These are phyloP conservation scores for Suhomyces choctaworum DNA, from an alignment of 1,139 yeast species.

Conservation along the genomic window DNA sequence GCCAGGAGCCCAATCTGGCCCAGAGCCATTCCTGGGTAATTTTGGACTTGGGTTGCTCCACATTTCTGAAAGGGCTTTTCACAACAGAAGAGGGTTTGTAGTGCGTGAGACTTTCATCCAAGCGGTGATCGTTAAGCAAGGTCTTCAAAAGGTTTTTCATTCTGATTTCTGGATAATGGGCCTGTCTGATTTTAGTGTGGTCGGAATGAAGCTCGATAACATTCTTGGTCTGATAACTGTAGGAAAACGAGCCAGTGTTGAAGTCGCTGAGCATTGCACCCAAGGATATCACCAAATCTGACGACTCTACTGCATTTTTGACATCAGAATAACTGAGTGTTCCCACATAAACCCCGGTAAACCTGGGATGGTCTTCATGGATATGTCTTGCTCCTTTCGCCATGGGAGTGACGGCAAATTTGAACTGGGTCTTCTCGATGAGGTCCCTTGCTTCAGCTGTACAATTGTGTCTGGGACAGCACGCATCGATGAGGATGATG, in stretches of 20 bases:
- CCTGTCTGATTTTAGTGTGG: slow-evolving; percentile 63
- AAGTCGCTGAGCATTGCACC: slow-evolving; percentile 43
- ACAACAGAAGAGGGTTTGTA: slow-evolving; percentile 19
- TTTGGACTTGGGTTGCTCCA: slow-evolving; percentile 5
- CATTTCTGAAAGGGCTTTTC: slow-evolving; percentile 7
- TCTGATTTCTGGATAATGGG: slow-evolving; percentile 36
- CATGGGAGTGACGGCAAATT: slow-evolving; percentile 36
- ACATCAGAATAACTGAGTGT: slow-evolving; percentile 34
- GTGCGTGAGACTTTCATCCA: slow-evolving; percentile 17
- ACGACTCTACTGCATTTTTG: slow-evolving; percentile 29
- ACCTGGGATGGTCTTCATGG: slow-evolving; percentile 30
- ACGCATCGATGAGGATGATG: slow-evolving; percentile 78
- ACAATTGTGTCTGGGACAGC: slow-evolving; percentile 77
- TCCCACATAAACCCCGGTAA: slow-evolving; percentile 36
- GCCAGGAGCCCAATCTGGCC: slow-evolving; percentile 30
- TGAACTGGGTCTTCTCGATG: slow-evolving; percentile 67
- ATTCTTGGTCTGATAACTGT: slow-evolving; percentile 75
- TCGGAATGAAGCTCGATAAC: slow-evolving; percentile 87
- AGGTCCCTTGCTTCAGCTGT: slow-evolving; percentile 60
- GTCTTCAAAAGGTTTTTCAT: slow-evolving; percentile 35
- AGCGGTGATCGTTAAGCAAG: slow-evolving; percentile 18
- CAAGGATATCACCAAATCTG: slow-evolving; percentile 34
- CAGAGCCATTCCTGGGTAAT: slow-evolving; percentile 36
- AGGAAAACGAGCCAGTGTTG: slow-evolving; percentile 86
- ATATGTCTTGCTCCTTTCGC: slow-evolving; percentile 33